phyloP scores from a whole-genome alignment of 2,329 filamentous ascomycete genomes.

The Botrytis hyacinthi region DNA sequence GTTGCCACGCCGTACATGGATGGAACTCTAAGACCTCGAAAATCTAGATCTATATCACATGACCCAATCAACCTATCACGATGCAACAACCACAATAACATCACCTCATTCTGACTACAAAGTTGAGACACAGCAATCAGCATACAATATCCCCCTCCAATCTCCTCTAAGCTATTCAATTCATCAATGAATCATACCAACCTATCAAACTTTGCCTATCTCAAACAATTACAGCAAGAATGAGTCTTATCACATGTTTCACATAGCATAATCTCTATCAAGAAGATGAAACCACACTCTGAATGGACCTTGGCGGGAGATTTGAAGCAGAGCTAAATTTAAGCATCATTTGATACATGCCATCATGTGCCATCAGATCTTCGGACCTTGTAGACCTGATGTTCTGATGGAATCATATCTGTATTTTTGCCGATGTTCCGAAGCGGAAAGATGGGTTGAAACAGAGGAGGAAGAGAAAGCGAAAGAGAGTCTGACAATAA shows the following conservation, averaged over 20 bases:
- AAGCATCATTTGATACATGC: background rate
- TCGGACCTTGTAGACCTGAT: background rate
- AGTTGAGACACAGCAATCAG: background rate
- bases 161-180: background rate
- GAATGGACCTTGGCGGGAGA: background rate
- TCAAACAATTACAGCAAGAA: background rate
- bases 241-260: conserved; percentile 6
- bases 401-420: background rate
- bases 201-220: background rate
- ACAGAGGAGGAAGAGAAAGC: background rate
- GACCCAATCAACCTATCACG: background rate
- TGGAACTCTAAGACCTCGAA: background rate
- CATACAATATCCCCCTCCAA: background rate
- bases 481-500: background rate
- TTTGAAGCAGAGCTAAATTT: background rate
- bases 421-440: background rate
- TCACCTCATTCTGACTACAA: background rate
- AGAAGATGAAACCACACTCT: background rate
- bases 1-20: background rate
- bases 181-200: background rate
- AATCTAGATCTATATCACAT: background rate
- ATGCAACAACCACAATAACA: background rate
- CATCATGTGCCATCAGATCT: background rate
- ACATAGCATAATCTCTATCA: background rate
- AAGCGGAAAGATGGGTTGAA: background rate